These are phyloP conservation scores for Gossypium bickii DNA, from an alignment of 345 rosid species.

Conservation along the genomic window DNA sequence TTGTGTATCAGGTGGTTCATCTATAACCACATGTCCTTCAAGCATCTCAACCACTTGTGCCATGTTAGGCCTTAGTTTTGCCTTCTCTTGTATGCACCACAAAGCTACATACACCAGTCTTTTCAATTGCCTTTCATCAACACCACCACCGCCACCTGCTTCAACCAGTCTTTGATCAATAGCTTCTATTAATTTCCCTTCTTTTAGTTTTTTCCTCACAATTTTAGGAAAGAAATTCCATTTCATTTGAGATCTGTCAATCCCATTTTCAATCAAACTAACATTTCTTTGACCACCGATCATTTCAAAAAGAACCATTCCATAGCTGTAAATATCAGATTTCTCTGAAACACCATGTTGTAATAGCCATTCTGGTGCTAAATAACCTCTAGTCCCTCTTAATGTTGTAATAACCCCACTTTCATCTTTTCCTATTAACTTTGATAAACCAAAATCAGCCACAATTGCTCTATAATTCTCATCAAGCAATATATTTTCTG, in stretches of 20 bases:
- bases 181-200: constrained; percentile 63
- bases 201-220: constrained; percentile 50
- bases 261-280: constrained; percentile 30
- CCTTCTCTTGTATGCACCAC: constrained; percentile 86
- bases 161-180: constrained; percentile 53
- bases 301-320: constrained; percentile 72
- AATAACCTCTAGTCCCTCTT: constrained; percentile 61
- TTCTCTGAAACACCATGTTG: constrained; percentile 65
- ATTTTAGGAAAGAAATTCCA: constrained; percentile 71
- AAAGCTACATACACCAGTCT: constrained; percentile 55
- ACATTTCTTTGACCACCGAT: constrained; percentile 66
- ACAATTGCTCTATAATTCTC: constrained; percentile 53
- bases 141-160: constrained; percentile 22
- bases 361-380: constrained; percentile 75
- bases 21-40: constrained; percentile 56
- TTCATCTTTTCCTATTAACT: constrained; percentile 52
- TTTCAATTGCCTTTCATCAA: constrained; percentile 57
- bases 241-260: constrained; percentile 30
- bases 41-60: constrained; percentile 72
- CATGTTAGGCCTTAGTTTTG: constrained; percentile 69
- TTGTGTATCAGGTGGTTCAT: constrained; percentile 67
- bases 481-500: constrained; percentile 57
- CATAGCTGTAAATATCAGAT: constrained; percentile 69
- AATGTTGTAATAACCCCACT: constrained; percentile 52
- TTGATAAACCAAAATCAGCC: constrained; percentile 65